Evolutionary conservation across 2,329 filamentous ascomycete species (phyloP).

Genomic region (Boeremia exigua): DNA sequence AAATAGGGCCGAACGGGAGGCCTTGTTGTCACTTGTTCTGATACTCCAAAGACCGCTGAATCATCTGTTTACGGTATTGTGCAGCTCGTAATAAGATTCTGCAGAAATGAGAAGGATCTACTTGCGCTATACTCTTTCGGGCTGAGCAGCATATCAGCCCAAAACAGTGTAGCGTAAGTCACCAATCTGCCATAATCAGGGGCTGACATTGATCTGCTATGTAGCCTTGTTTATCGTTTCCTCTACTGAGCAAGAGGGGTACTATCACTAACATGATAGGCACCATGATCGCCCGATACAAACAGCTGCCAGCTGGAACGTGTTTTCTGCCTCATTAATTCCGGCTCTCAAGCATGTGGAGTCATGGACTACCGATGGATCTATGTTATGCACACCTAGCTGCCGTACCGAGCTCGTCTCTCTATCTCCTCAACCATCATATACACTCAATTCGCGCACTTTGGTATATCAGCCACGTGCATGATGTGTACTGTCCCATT

Average conservation of each 20-base stretch:
- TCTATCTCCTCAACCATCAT: slow-evolving; percentile 18
- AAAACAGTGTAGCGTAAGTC: background rate
- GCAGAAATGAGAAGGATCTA: background rate
- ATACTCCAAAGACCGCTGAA: slow-evolving; percentile 39
- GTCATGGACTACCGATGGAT: slow-evolving; percentile 17
- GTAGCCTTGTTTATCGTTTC: background rate
- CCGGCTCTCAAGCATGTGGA: slow-evolving; percentile 19
- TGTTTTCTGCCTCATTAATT: slow-evolving; percentile 7
- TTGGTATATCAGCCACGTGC: slow-evolving; percentile 7
- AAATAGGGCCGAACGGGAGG: background rate
- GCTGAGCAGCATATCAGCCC: background rate
- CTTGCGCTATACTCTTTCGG: background rate
- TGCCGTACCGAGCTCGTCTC: slow-evolving; percentile 19
- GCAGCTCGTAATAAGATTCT: background rate
- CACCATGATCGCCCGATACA: slow-evolving; percentile 1
- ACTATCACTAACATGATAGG: slow-evolving; percentile 1
- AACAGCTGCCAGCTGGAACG: slow-evolving; percentile 2
- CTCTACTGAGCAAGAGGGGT: slow-evolving; percentile 1
- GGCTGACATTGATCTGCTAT: background rate
- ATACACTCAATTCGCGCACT: slow-evolving; percentile 15
- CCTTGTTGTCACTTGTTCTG: background rate
- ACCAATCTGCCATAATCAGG: background rate
- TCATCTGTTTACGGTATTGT: background rate
- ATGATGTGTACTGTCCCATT: slow-evolving; percentile 12
- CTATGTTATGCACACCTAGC: slow-evolving; percentile 16